Conservation (phyloP, 768 basidiomycete species). For the Artomyces pyxidatus region DNA sequence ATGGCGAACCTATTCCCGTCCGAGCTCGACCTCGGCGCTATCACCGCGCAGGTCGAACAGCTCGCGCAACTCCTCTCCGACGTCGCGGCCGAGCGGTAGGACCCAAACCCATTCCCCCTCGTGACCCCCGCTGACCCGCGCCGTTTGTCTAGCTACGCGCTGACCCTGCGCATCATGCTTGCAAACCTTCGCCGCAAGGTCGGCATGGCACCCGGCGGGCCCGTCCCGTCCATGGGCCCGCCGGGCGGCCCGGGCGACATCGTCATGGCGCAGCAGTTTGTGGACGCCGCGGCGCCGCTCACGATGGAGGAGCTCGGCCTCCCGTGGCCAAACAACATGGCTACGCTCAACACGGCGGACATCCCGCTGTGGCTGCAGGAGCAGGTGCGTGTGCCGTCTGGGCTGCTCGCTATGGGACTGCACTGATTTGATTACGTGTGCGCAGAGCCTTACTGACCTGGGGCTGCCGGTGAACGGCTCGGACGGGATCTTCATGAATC, state of each 20-base stretch:
- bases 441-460: conserved; percentile 78
- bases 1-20: conserved; percentile 91
- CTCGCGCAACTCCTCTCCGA: conserved; percentile 85
- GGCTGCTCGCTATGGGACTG: neutral
- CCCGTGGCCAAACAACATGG: conserved; percentile 53
- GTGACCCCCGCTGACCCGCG: neutral
- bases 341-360: conserved; percentile 60
- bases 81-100: conserved; percentile 82
- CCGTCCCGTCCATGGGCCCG: conserved; percentile 1
- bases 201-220: conserved; percentile 35
- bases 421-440: neutral
- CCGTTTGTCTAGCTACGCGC: conserved; percentile 61
- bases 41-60: conserved; percentile 83
- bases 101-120: neutral
- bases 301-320: conserved; percentile 84
- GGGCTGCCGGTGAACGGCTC: conserved; percentile 88
- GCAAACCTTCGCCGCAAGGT: conserved; percentile 87
- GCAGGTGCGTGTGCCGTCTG: conserved; percentile 56
- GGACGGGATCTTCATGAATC: conserved; percentile 82
- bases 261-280: conserved; percentile 39
- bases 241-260: conserved; percentile 19
- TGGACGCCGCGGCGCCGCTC: conserved; percentile 51
- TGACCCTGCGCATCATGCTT: conserved; percentile 89
- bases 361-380: conserved; percentile 93
- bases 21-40: conserved; percentile 69